Conservation (phyloP, 106 monocot species). For the Gastrodia elata region DNA sequence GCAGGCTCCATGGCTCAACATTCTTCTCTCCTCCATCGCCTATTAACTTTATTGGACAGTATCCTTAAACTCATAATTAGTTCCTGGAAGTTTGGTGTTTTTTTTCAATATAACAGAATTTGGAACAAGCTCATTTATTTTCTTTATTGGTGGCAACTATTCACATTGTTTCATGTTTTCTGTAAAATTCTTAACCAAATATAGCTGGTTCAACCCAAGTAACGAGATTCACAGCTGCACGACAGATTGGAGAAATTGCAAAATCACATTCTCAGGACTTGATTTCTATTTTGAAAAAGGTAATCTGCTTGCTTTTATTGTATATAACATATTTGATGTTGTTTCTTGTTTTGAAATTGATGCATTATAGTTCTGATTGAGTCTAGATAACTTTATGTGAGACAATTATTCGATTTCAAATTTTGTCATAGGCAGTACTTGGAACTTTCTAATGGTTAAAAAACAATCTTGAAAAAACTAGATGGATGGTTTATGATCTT, state of each 20-base stretch:
- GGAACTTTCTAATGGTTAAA: background rate
- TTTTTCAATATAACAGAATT: constrained; percentile 17
- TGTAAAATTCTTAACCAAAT: constrained; percentile 22
- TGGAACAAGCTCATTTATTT: background rate
- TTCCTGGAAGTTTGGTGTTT: background rate
- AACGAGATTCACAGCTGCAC: constrained; percentile 84
- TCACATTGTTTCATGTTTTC: background rate
- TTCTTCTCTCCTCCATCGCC: constrained; percentile 89
- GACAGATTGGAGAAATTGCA: constrained; percentile 94
- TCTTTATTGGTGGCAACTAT: background rate
- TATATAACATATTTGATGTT: background rate
- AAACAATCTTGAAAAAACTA: background rate
- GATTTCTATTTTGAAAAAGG: constrained; percentile 74
- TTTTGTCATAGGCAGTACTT: background rate
- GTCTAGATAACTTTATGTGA: background rate
- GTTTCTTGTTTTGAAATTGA: background rate
- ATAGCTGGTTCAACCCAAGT: constrained; percentile 95
- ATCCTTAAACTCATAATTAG: constrained; percentile 35
- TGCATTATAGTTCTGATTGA: background rate
- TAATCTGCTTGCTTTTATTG: constrained; percentile 5
- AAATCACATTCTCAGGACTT: constrained; percentile 88
- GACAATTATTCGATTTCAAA: background rate
- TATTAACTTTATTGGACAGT: constrained; percentile 94
- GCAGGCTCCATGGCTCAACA: constrained; percentile 71
- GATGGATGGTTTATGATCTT: background rate